A percentile compares a stretch with the other conserved stretches of the same genome.
Evolutionary conservation across 1,284 basidiomycete species (phyloP).

Genomic region (Moesziomyces antarcticus): DNA sequence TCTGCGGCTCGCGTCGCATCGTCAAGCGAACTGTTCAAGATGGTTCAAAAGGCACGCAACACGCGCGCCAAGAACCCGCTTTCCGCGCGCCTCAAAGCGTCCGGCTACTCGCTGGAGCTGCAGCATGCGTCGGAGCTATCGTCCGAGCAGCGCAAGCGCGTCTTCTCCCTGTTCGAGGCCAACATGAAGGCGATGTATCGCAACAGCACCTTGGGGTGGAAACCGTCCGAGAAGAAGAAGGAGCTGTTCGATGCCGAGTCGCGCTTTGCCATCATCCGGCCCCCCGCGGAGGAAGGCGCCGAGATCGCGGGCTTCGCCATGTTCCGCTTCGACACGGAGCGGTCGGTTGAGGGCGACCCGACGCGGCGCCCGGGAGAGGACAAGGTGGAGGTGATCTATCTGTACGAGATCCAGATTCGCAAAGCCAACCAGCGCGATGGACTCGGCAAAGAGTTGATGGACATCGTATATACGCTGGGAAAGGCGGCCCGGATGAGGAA

Average conservation of each 20-base stretch:
- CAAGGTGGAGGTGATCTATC: constrained; percentile 37
- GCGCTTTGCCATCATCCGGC: constrained; percentile 34
- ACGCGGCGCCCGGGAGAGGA: constrained; percentile 9
- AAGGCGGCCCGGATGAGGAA: constrained; percentile 16
- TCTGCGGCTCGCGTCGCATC: constrained; percentile 6
- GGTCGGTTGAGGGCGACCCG: constrained; percentile 12
- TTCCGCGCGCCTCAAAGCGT: constrained; percentile 6
- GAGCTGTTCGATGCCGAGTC: constrained; percentile 37
- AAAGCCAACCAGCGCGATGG: constrained; percentile 27
- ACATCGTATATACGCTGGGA: constrained; percentile 18
- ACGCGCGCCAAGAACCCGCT: constrained; percentile 28
- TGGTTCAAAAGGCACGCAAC: constrained; percentile 13
- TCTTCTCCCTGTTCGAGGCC: constrained; percentile 35
- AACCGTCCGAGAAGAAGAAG: constrained; percentile 20
- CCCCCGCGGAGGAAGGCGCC: constrained; percentile 17
- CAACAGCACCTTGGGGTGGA: constrained; percentile 36
- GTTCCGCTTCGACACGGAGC: constrained; percentile 46
- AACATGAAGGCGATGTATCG: constrained; percentile 53
- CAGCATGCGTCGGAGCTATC: constrained; percentile 5
- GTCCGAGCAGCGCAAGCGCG: constrained; percentile 42
- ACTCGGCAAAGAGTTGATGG: constrained; percentile 31
- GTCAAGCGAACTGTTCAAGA: constrained; percentile 8
- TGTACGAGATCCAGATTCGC: constrained; percentile 44
- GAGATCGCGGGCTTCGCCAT: constrained; percentile 42
- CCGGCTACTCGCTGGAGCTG: constrained; percentile 26